Base-by-base conservation (phyloP, 2,329 filamentous ascomycete genomes). In the Ophiostoma sp. region DNA sequence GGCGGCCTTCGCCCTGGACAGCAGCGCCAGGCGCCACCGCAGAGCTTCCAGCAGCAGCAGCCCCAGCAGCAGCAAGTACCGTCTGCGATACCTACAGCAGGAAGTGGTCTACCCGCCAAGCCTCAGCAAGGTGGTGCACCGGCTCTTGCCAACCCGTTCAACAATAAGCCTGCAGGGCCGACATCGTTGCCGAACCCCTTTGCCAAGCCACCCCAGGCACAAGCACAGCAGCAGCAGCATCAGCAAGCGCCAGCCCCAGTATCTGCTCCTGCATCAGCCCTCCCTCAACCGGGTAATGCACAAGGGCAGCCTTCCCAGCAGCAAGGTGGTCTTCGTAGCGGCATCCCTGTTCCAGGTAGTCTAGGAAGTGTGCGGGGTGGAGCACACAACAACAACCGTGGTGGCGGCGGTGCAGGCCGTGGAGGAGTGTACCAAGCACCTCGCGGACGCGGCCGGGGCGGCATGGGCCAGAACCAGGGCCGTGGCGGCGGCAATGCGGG, bases 371-470 rank as follows among this genome's bases (percentile, higher is more conserved):
- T 64, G 70, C 69, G 74, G 5, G 72, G 74, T 20, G 72, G 72
- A 67, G 73, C 60, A 70, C 70, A 71, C 27, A 67, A 70, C 62
- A 70, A 70, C 66, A 69, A 52, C 68, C 52, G 71, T 13, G 62
- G 68, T 17, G 69, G 73, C n/a, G 71, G 72, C 17, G 72, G 74
- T 3, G 73, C 73, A 8, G 74, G 62, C 8, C 72, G 74, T 44
- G 75, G 76, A 33, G 74, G 76, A 10, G 72, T 76, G 1, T 76
- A 77, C 44, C 76, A 77, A 67, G 72, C 74, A 33, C 76, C 75
- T 2, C 74, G 75, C 4, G 74, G 75, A 13, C 73, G 76, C 13
- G 73, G 74, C n/a, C 71, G 72, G 1, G 74, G 75, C 10, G 73
- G 73, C 27, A 69, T 72, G 1, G 74, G 74, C 17, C 71, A 74